Evolutionary conservation across 352 stramenopile genomes (phyloP), one percentile per base, ranked within the genome.

Genomic region (Globisporangium emineosum): DNA sequence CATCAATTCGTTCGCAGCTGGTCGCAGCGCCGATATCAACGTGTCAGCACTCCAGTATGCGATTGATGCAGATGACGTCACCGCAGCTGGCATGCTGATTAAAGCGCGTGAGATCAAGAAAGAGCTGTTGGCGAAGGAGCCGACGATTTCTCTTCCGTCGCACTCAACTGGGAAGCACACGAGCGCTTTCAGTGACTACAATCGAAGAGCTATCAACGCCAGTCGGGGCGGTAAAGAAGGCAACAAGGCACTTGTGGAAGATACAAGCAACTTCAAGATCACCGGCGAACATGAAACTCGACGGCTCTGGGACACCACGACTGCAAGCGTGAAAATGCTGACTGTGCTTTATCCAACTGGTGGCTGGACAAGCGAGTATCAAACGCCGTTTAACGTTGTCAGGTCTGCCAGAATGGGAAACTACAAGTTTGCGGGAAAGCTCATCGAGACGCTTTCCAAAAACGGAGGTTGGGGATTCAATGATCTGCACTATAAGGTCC

Each of bases 111-210:
- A 79, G 37, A 65, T 89, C 1, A 66, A 86, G n/a, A 73, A 65
- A 21, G 70, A 76, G 15, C 49, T 68, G 8, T 59, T 89, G 8
- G 76, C 85, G 2, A 68, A 71, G n/a, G 64, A 55, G 4, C 85
- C 85, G 0, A 77, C 79, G 15, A 72, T 82, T 35, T 81, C 82
- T 6, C 59, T 93, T 30, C 79, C 79, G n/a, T 81, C 82, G 3
- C 82, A 91, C 53, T 90, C 82, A 9, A 93, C 85, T 0, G 85
- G 85, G 1, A 80, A 83, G 53, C 85, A 93, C 61, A 93, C 85
- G 32, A 93, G 85, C 60, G 61, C 74, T 19, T 93, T 73, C 66
- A 93, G 85, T 61, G 85, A 93, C 55, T 93, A 93, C 69, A 91
- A 93, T 63, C 81, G 85, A 0, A 77, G 85, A 17, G 82, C 84